phyloP scores from a whole-genome alignment of 768 basidiomycete species.

The Russula brevipes region DNA sequence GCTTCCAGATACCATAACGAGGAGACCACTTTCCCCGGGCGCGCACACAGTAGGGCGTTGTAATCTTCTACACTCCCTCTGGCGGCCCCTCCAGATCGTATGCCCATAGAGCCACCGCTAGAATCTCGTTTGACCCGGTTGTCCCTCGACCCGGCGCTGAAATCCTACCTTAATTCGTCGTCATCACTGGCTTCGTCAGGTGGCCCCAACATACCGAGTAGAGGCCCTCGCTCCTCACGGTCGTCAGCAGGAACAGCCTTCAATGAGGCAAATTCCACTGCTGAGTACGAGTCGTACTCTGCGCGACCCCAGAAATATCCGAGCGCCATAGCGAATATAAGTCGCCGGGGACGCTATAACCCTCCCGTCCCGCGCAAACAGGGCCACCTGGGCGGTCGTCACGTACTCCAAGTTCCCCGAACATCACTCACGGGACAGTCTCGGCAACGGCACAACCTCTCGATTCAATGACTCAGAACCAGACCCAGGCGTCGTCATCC shows the following conservation, averaged over 20 bases:
- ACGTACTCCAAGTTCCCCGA: slow-evolving; percentile 10
- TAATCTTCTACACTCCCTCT: slow-evolving; percentile 10
- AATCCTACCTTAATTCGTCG: slow-evolving; percentile 11
- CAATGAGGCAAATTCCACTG: neutral
- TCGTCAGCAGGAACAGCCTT: neutral
- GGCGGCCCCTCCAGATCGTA: neutral
- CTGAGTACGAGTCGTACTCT: slow-evolving; percentile 4
- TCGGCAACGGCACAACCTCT: too few relatives aligned
- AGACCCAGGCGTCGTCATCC: too few relatives aligned
- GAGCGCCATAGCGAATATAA: neutral
- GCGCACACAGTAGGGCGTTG: slow-evolving; percentile 17
- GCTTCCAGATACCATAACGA: slow-evolving; percentile 24
- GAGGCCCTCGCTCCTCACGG: slow-evolving; percentile 4
- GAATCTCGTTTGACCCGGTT: slow-evolving; percentile 6
- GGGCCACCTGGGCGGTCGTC: slow-evolving; percentile 11
- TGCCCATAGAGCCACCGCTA: slow-evolving; percentile 2
- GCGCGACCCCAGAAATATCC: slow-evolving; percentile 6
- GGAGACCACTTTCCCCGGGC: slow-evolving; percentile 22
- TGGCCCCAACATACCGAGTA: neutral
- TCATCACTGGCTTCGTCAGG: slow-evolving; percentile 9
- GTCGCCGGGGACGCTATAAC: slow-evolving; percentile 10
- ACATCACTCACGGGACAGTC: neutral
- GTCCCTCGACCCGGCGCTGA: neutral
- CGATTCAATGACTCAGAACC: too few relatives aligned
- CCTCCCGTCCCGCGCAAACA: neutral